A percentile compares a stretch with the other conserved stretches of the same genome.
Evolutionary conservation across 306 rosid genomes (phyloP).

Genomic region (Spatholobus suberectus): DNA sequence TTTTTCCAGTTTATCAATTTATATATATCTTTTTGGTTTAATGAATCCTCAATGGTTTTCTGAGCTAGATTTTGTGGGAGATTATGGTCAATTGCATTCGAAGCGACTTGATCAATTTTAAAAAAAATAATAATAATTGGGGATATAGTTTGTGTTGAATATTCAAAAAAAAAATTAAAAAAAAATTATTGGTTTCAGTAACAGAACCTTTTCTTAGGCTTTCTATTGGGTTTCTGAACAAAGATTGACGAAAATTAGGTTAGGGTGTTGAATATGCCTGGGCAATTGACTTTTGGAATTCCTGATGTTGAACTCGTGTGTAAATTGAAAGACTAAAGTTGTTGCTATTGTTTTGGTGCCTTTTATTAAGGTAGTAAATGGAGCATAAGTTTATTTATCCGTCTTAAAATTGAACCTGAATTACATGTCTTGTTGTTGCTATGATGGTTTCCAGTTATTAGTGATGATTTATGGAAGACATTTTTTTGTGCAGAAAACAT

Average conservation of each 20-base stretch:
- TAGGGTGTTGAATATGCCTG: background rate
- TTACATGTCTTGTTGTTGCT: background rate
- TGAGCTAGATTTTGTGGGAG: conserved; percentile 4
- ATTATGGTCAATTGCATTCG: conserved; percentile 23
- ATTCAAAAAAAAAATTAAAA: background rate
- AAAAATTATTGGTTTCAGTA: background rate
- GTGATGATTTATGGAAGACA: conserved; percentile 35
- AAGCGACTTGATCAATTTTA: background rate
- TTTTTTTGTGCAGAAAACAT: conserved; percentile 45
- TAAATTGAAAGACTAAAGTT: background rate
- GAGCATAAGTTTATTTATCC: conserved; percentile 4
- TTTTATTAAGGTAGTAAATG: background rate
- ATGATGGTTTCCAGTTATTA: conserved; percentile 21
- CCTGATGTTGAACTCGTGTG: conserved; percentile 1
- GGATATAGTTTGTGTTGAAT: conserved; percentile 11
- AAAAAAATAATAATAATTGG: background rate
- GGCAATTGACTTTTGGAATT: background rate
- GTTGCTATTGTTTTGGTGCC: conserved; percentile 15
- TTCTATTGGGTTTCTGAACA: conserved; percentile 13
- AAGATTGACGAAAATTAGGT: conserved; percentile 2
- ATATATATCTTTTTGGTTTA: background rate
- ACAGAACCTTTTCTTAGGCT: background rate
- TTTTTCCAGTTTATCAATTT: background rate
- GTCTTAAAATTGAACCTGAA: conserved; percentile 6
- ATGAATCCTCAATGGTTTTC: conserved; percentile 6